Conservation (phyloP, 2,329 filamentous ascomycete species). For the Fusarium sororula region DNA sequence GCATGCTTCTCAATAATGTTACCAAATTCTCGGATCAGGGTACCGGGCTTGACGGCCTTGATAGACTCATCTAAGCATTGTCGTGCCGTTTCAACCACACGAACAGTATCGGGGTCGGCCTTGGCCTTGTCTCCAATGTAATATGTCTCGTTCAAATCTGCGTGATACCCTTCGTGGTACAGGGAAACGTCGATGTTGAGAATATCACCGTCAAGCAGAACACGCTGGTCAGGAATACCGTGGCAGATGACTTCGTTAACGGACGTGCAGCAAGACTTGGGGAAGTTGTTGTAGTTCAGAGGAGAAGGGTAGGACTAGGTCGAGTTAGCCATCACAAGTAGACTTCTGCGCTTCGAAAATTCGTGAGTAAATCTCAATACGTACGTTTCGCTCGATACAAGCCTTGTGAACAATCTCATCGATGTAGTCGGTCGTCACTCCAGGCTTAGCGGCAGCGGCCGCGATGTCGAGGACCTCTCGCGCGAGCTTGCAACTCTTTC, state of each 20-base stretch:
- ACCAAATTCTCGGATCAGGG: slow-evolving; percentile 90
- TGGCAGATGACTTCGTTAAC: slow-evolving; percentile 98
- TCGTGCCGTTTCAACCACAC: slow-evolving; percentile 88
- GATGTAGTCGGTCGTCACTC: slow-evolving; percentile 94
- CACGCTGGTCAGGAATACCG: slow-evolving; percentile 92
- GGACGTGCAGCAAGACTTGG: slow-evolving; percentile 97
- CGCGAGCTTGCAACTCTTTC: slow-evolving; percentile 86
- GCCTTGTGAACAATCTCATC: slow-evolving; percentile 96
- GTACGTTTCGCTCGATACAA: slow-evolving; percentile 89
- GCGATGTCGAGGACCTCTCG: slow-evolving; percentile 94
- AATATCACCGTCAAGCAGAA: slow-evolving; percentile 91
- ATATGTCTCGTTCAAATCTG: slow-evolving; percentile 98
- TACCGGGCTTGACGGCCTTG: slow-evolving; percentile 90
- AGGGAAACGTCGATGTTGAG: slow-evolving; percentile 96
- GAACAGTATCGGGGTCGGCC: slow-evolving; percentile 84
- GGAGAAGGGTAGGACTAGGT: slow-evolving; percentile 90
- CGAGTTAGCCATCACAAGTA: not conserved
- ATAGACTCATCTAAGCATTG: slow-evolving; percentile 93
- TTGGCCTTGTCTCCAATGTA: slow-evolving; percentile 92
- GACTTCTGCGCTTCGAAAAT: not conserved
- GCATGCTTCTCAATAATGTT: slow-evolving; percentile 96
- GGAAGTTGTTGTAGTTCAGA: slow-evolving; percentile 94
- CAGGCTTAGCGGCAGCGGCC: slow-evolving; percentile 83
- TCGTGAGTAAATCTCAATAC: slow-evolving; percentile 45
- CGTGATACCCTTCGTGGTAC: slow-evolving; percentile 94